Evolutionary conservation across 2,329 filamentous ascomycete species (phyloP).

Genomic region (Microascus cirrosus): DNA sequence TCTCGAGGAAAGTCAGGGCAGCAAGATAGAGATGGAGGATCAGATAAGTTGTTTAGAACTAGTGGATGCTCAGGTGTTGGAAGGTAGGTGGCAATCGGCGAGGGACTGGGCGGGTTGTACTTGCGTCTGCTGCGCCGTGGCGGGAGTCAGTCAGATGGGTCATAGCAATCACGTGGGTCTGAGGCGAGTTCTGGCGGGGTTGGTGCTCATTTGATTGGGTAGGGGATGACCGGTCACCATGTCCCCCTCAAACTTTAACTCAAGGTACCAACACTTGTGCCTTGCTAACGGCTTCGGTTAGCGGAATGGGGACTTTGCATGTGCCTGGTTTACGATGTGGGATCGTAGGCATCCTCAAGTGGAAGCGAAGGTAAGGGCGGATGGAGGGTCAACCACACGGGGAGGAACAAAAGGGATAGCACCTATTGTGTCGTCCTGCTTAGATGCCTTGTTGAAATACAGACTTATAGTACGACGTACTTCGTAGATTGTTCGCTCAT

Average conservation of each 20-base stretch:
- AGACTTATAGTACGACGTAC: too few relatives aligned
- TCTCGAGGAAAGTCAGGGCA: background rate
- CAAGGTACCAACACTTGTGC: background rate
- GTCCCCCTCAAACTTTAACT: background rate
- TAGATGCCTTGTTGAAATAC: too few relatives aligned
- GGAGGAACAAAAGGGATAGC: too few relatives aligned
- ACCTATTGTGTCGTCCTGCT: too few relatives aligned
- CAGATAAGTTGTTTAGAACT: background rate
- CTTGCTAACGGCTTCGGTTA: background rate
- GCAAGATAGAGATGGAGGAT: background rate
- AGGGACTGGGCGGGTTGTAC: background rate
- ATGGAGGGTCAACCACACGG: too few relatives aligned
- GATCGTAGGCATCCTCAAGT: too few relatives aligned
- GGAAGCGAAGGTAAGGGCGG: too few relatives aligned
- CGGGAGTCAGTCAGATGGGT: background rate
- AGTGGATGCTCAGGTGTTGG: background rate
- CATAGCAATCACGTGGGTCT: constrained; percentile 1
- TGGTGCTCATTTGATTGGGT: background rate
- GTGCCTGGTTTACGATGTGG: too few relatives aligned
- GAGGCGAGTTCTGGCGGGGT: background rate
- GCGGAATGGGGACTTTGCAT: too few relatives aligned
- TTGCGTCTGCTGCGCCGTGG: background rate
- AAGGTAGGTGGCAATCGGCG: background rate
- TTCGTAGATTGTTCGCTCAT: too few relatives aligned
- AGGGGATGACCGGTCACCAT: background rate